phyloP scores from a whole-genome alignment of 306 rosid genomes.

The Cucurbita argyrosperma region DNA sequence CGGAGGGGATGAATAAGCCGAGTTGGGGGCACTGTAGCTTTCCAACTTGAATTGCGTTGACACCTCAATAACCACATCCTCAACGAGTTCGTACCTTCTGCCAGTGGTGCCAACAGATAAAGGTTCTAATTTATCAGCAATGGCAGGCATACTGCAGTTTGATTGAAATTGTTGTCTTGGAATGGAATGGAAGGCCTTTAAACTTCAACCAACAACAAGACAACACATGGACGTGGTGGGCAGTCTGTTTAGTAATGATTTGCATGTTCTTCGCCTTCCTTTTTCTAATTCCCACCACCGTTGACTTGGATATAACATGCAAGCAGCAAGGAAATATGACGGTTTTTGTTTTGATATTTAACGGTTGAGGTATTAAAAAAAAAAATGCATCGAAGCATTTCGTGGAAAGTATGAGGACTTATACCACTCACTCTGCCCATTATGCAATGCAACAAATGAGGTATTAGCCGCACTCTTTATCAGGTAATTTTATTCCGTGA shows the following conservation, averaged over 20 bases:
- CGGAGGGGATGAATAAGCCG: constrained; percentile 42
- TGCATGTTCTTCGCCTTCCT: neutral
- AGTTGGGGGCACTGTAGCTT: constrained; percentile 59
- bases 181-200: neutral
- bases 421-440: neutral
- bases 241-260: constrained; percentile 1
- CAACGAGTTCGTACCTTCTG: neutral
- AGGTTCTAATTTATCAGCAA: neutral
- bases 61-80: neutral
- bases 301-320: neutral
- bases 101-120: neutral
- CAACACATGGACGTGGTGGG: neutral
- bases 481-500: neutral
- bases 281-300: neutral
- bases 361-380: neutral
- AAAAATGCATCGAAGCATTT: neutral
- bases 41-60: constrained; percentile 41
- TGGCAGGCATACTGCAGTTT: neutral
- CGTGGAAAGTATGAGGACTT: neutral
- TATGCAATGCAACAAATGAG: neutral
- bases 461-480: neutral
- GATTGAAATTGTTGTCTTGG: neutral
- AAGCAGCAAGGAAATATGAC: neutral
- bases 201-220: neutral
- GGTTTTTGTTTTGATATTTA: neutral